Base-by-base conservation (phyloP, 768 basidiomycete species). In the Scleroderma bovista region DNA sequence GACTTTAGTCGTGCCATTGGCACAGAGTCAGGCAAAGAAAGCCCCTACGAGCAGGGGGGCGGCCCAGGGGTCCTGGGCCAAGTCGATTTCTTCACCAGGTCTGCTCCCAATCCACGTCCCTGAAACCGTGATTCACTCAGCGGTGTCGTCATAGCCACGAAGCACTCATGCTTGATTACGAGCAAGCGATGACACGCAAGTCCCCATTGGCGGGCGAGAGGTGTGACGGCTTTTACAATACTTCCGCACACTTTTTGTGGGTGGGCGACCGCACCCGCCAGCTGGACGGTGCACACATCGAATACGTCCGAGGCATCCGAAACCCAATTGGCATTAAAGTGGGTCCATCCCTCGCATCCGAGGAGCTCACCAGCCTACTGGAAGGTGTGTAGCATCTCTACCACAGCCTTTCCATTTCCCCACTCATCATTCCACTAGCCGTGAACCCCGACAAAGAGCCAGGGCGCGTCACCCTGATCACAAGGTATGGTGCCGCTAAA, bases 281-380 rank as follows among this genome's bases (percentile, higher is more conserved):
- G 67, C 73, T 98, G 1, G 79, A 82, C 41, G 93, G 93, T 7
- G 96, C 93, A 3, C 96, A 99, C 64, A 84, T 97, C 29, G 95
- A 98, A 71, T 93, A 93, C 67, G 94, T 94, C 70, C 75, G 89
- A 49, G 92, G 93, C 7, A 86, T 96, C 47, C 75, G 90, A 44
- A 95, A 96, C 63, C 93, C 93, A 2, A 90, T 96, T 51, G 96
- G 96, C 2, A 80, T 97, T 72, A 99, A 99, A 65, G 90, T 95
- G 6, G 96, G 96, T 2, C 94, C 96, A 22, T 83, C 81, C 37
- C 88, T 98, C 87, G 71, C 71, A 34, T 64, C 71, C 7, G 87
- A 81, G 5, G 96, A 98, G 70, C 68, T 99, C 10, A 79, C 88
- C 0, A 55, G 72, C 36, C 63, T 98, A 40, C 69, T 99, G 15